Conservation (phyloP, 208 protist genomes). For the Acanthamoeba quina region DNA sequence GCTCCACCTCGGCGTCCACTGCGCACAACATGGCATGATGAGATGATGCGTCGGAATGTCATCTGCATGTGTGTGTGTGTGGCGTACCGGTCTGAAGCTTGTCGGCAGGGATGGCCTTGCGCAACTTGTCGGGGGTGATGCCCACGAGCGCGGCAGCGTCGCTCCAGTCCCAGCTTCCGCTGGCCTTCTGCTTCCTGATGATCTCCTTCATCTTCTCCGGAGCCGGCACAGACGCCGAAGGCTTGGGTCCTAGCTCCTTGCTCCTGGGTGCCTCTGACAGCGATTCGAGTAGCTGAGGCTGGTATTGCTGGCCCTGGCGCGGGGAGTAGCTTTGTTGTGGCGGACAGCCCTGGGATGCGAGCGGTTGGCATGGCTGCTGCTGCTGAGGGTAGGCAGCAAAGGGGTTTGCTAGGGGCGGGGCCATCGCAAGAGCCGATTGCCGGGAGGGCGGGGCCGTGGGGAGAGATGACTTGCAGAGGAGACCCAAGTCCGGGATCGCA, state of each 20-base stretch:
- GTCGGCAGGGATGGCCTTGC: neutral
- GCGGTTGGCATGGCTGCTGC: too few relatives aligned
- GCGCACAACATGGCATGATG: neutral
- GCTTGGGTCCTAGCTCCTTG: neutral
- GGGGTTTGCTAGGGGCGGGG: too few relatives aligned
- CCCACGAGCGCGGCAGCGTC: neutral
- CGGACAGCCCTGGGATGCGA: too few relatives aligned
- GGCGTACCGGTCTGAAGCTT: neutral
- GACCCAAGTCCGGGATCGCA: too few relatives aligned
- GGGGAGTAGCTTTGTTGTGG: too few relatives aligned
- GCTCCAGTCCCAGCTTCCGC: slow-evolving; percentile 16
- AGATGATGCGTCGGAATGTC: too few relatives aligned
- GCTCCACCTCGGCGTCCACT: neutral
- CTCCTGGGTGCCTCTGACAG: neutral
- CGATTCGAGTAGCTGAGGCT: neutral
- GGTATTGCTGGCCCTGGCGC: too few relatives aligned
- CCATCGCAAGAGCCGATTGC: too few relatives aligned
- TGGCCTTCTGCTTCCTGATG: slow-evolving; percentile 74
- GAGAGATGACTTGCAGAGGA: too few relatives aligned
- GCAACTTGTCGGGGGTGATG: neutral
- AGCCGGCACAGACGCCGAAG: neutral
- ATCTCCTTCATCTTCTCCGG: slow-evolving; percentile 47
- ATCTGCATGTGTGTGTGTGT: too few relatives aligned
- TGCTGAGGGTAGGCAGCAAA: too few relatives aligned
- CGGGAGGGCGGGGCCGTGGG: too few relatives aligned